phyloP scores from a whole-genome alignment of 2,329 filamentous ascomycete species.

The Parasarocladium wereldwijsianum region DNA sequence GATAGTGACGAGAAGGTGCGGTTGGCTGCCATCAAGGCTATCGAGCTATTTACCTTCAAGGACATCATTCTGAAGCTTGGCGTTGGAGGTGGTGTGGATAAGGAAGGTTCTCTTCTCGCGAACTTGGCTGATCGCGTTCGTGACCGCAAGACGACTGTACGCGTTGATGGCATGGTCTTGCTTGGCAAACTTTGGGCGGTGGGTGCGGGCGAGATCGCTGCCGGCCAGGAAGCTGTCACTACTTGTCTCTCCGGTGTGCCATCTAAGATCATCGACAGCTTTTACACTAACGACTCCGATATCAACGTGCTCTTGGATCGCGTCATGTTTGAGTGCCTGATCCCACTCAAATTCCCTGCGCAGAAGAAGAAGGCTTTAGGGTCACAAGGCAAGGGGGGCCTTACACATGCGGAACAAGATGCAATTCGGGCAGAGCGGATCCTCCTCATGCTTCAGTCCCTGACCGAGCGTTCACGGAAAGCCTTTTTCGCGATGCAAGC shows the following conservation, averaged over 20 bases:
- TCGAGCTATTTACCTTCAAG: constrained; percentile 67
- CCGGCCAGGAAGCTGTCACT: constrained; percentile 63
- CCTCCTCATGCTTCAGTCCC: constrained; percentile 61
- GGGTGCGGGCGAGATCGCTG: constrained; percentile 71
- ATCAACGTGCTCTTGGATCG: constrained; percentile 74
- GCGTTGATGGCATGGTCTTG: constrained; percentile 74
- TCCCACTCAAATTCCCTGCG: constrained; percentile 80
- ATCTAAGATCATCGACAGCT: constrained; percentile 70
- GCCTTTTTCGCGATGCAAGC: constrained; percentile 81
- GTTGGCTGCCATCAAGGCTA: constrained; percentile 71
- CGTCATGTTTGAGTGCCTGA: constrained; percentile 71
- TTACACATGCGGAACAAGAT: constrained; percentile 49
- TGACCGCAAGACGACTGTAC: constrained; percentile 68
- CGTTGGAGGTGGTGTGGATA: constrained; percentile 56
- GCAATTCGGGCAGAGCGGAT: constrained; percentile 74
- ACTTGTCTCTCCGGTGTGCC: constrained; percentile 70
- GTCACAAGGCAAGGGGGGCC: constrained; percentile 23
- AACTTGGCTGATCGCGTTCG: constrained; percentile 79
- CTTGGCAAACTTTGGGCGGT: constrained; percentile 89
- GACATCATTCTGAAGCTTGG: constrained; percentile 75
- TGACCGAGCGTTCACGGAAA: constrained; percentile 65
- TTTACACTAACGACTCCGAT: constrained; percentile 79
- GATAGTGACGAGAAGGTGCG: constrained; percentile 88
- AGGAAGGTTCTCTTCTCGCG: constrained; percentile 62
- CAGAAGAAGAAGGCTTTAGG: constrained; percentile 37